A percentile compares a stretch with the other conserved stretches of the same genome.
Evolutionary conservation across 352 stramenopile genomes (phyloP).

Genomic region (Phytophthora pistaciae): DNA sequence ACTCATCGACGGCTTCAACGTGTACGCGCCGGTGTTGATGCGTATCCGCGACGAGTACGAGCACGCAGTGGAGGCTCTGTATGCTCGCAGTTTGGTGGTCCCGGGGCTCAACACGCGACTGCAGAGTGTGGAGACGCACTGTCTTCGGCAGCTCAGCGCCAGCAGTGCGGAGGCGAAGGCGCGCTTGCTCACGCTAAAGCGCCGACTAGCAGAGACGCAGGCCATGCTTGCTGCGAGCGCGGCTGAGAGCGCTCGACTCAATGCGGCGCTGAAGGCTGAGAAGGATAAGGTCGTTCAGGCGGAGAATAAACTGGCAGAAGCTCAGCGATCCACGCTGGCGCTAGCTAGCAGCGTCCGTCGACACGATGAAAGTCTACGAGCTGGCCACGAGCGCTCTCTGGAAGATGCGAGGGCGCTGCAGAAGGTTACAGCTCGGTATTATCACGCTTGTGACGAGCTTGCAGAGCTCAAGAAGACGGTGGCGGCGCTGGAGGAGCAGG

Average conservation of each 20-base stretch:
- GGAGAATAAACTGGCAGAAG: conserved; percentile 47
- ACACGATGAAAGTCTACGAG: conserved; percentile 80
- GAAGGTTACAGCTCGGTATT: conserved; percentile 69
- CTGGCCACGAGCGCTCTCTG: conserved; percentile 59
- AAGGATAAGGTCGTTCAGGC: conserved; percentile 36
- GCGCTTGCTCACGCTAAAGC: conserved; percentile 46
- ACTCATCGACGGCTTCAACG: conserved; percentile 67
- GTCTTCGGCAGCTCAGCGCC: conserved; percentile 61
- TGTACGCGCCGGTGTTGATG: conserved; percentile 72
- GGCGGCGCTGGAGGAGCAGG: conserved; percentile 71
- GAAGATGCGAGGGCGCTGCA: conserved; percentile 60
- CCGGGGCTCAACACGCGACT: conserved; percentile 61
- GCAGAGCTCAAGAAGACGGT: conserved; percentile 77
- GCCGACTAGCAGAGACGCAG: conserved; percentile 66
- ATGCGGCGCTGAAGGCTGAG: conserved; percentile 37
- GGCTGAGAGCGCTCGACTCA: conserved; percentile 49
- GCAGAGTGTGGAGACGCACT: conserved; percentile 69
- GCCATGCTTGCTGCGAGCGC: conserved; percentile 58
- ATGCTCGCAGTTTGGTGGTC: conserved; percentile 49
- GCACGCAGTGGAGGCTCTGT: conserved; percentile 36
- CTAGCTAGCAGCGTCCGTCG: conserved; percentile 74
- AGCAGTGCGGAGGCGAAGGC: conserved; percentile 53
- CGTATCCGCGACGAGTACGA: conserved; percentile 79
- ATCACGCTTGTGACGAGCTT: conserved; percentile 78
- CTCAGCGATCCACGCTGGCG: conserved; percentile 60